Base-by-base conservation (phyloP, 2,329 filamentous ascomycete genomes). In the Trichothecium sympodiale region DNA sequence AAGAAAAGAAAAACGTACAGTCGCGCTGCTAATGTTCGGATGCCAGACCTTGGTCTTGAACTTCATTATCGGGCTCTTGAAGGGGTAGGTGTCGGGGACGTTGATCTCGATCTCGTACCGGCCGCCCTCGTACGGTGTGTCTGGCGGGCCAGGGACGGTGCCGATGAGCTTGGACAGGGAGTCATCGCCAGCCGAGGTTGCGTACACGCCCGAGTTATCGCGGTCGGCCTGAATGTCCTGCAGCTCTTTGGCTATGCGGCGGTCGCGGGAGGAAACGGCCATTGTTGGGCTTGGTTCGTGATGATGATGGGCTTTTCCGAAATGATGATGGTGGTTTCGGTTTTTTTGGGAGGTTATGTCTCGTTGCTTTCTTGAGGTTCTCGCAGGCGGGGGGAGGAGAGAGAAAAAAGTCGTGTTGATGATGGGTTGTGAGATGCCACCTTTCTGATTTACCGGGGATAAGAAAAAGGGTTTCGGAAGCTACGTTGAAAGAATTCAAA, bases 41-140 rank as follows among this genome's bases (percentile, higher is more conserved):
- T 98, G 91, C 88, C 88, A 98, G 48, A 96, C 81, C 59, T 81
- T 88, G 44, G 91, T 98, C 44, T 81, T 74, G 53, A 96, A 96
- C 49, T 77, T 81, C 82, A 98, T 96, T 40, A 75, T 59, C 4
- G 91, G 91, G 4, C 89, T 85, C 48, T 87, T 83, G 65, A 98
- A 98, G 0, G 91, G 91, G 52, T 98, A 98, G 46, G 83, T 83
- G 42, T 74, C 73, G 0, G 89, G 88, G 36, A 98, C 91, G 49
- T 72, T 73, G 49, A 98, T 91, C 51, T 94, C 84, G 46, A 98
- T 76, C 13, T 72, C 60, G 56, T 77, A 98, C 18, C 71, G 79
- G 29, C 87, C 91, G 15, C 86, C 87, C 46, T 88, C 84, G 54
- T 96, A 98, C 1, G 91, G 87, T 2, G 89, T 94, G 44, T 93